A percentile compares a stretch with the other conserved stretches of the same genome.
These are phyloP conservation scores for Dactylellina sp. DNA, from an alignment of 2,329 filamentous ascomycete species.

Conservation along the genomic window DNA sequence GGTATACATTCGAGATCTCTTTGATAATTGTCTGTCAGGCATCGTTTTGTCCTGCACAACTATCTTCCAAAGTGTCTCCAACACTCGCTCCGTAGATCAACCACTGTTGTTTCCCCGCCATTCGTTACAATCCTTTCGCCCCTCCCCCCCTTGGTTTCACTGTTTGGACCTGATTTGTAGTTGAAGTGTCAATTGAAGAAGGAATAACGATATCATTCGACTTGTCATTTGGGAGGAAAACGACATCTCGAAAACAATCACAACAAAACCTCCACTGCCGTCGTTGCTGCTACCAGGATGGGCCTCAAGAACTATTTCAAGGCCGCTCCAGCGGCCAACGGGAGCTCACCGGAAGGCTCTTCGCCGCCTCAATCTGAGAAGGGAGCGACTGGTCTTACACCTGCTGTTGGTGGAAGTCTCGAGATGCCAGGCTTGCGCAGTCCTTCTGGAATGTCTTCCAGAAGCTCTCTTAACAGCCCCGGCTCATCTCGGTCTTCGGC, in stretches of 20 bases:
- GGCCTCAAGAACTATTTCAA: slow-evolving; percentile 74
- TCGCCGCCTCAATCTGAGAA: slow-evolving; percentile 51
- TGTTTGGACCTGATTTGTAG: slow-evolving; percentile 22
- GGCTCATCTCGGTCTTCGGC: slow-evolving; percentile 64
- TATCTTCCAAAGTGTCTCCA: slow-evolving; percentile 43
- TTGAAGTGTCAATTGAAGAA: slow-evolving; percentile 35
- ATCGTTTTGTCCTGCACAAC: slow-evolving; percentile 22
- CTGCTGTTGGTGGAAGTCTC: slow-evolving; percentile 57
- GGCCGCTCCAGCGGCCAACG: slow-evolving; percentile 65
- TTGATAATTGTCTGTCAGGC: slow-evolving; percentile 40
- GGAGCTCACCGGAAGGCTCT: slow-evolving; percentile 64
- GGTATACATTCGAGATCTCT: slow-evolving; percentile 59
- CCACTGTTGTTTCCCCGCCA: slow-evolving; percentile 57
- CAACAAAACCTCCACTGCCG: slow-evolving; percentile 53
- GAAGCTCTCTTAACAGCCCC: slow-evolving; percentile 53
- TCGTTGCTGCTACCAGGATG: slow-evolving; percentile 65
- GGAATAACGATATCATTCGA: slow-evolving; percentile 57
- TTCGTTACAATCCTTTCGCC: slow-evolving; percentile 58
- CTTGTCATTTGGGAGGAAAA: slow-evolving; percentile 25
- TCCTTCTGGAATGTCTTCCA: slow-evolving; percentile 53
- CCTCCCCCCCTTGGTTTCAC: slow-evolving; percentile 14
- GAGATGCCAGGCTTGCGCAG: slow-evolving; percentile 53
- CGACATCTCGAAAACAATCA: slow-evolving; percentile 20
- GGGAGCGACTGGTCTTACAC: slow-evolving; percentile 42
- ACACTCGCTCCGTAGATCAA: slow-evolving; percentile 49